Percentiles rank a stretch among this genome's conserved stretches.
Evolutionary conservation across 1,139 yeast genomes (phyloP).

Genomic region (Protomyces lactucae-debilis): DNA sequence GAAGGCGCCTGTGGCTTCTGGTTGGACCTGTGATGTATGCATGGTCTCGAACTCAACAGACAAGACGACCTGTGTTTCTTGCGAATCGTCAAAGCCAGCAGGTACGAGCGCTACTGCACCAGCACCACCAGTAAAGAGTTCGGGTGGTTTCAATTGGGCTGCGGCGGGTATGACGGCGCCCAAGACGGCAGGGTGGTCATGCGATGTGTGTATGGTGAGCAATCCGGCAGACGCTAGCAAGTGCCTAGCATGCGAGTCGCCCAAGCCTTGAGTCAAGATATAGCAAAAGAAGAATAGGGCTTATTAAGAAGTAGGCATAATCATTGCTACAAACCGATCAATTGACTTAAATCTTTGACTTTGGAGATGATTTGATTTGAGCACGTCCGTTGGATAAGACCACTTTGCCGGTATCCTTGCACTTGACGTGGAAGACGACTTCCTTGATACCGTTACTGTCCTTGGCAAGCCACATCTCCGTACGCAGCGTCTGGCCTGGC

Average conservation of each 20-base stretch:
- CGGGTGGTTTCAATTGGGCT: constrained; percentile 25
- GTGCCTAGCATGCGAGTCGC: constrained; percentile 20
- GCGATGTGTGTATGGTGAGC: constrained; percentile 21
- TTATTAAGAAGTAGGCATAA: background rate
- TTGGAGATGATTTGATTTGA: background rate
- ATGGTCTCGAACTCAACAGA: constrained; percentile 16
- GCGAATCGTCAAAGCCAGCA: constrained; percentile 8
- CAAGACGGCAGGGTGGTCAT: constrained; percentile 7
- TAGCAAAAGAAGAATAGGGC: background rate
- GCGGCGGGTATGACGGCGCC: constrained; percentile 26
- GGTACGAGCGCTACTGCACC: background rate
- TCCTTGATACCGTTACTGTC: constrained; percentile 9
- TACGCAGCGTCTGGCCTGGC: constrained; percentile 23
- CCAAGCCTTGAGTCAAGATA: background rate
- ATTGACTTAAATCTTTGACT: background rate
- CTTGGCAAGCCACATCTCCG: constrained; percentile 20
- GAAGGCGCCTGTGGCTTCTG: constrained; percentile 1
- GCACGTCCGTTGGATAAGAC: constrained; percentile 25
- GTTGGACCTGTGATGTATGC: constrained; percentile 24
- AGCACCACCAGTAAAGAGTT: background rate
- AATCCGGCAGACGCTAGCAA: constrained; percentile 2
- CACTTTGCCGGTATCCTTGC: constrained; percentile 22
- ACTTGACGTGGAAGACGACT: constrained; percentile 15
- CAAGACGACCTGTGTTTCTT: constrained; percentile 3
- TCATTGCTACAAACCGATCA: background rate